Conservation (phyloP, 2,329 filamentous ascomycete species). For the Aureobasidium sp. region DNA sequence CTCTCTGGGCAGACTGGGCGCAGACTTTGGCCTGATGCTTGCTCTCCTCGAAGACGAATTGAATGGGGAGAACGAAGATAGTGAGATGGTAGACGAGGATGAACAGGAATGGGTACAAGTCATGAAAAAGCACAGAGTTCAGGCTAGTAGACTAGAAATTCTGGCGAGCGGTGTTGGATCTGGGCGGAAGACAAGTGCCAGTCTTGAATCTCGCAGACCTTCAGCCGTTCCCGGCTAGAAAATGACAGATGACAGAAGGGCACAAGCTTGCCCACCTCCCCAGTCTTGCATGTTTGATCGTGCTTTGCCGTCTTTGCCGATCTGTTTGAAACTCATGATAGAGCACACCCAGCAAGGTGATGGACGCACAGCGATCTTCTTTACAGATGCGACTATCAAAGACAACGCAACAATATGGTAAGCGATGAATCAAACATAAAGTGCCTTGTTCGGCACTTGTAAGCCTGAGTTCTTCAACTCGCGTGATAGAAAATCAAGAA, state of each 20-base stretch:
- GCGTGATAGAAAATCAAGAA: background rate
- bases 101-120: constrained; percentile 85
- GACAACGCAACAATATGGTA: background rate
- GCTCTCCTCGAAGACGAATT: constrained; percentile 63
- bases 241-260: constrained; percentile 12
- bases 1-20: constrained; percentile 88
- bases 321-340: background rate
- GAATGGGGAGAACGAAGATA: constrained; percentile 47
- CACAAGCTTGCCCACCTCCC: constrained; percentile 5
- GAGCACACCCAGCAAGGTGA: background rate
- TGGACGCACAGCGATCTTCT: background rate
- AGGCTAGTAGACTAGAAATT: constrained; percentile 80
- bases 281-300: constrained; percentile 9
- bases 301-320: constrained; percentile 15
- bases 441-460: background rate
- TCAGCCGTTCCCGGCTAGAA: constrained; percentile 12
- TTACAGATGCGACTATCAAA: background rate
- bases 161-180: constrained; percentile 47
- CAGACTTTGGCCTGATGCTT: constrained; percentile 92
- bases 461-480: constrained; percentile 5
- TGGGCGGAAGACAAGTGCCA: constrained; percentile 29
- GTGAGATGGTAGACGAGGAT: constrained; percentile 71
- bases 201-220: constrained; percentile 16
- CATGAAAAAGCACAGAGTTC: constrained; percentile 85
- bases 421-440: background rate